phyloP scores from a whole-genome alignment of 306 rosid genomes.

The Rubus idaeus region DNA sequence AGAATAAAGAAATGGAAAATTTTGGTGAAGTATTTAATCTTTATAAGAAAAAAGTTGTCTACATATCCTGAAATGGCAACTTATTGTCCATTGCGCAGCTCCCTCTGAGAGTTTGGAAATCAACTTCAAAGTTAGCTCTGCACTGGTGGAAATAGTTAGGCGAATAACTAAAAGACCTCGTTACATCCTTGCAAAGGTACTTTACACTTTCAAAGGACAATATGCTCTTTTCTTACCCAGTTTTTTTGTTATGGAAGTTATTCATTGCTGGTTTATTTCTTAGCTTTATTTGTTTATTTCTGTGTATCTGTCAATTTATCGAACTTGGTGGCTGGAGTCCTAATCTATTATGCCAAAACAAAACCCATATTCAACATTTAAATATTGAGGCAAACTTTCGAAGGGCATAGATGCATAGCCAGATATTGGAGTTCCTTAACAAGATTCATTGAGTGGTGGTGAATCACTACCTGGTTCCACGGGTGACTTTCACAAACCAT shows the following conservation, averaged over 20 bases:
- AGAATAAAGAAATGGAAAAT: not conserved
- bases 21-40: not conserved
- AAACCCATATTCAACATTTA: no score
- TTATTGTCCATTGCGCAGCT: conserved; percentile 49
- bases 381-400: no score
- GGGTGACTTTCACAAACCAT: no score
- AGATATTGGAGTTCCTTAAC: no score
- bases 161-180: conserved; percentile 76
- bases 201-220: conserved; percentile 22
- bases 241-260: not conserved
- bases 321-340: no score
- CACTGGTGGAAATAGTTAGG: conserved; percentile 84
- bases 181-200: conserved; percentile 94
- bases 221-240: not conserved
- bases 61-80: conserved; percentile 19
- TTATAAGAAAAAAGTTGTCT: not conserved
- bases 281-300: not conserved
- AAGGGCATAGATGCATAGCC: no score
- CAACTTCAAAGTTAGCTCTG: conserved; percentile 90
- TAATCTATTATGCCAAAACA: no score
- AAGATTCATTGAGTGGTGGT: no score
- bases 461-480: no score
- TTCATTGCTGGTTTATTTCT: not conserved
- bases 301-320: not conserved
- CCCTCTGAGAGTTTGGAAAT: conserved; percentile 90